Base-by-base conservation (phyloP, 2,329 filamentous ascomycete genomes). In the Aureobasidium pullulans region DNA sequence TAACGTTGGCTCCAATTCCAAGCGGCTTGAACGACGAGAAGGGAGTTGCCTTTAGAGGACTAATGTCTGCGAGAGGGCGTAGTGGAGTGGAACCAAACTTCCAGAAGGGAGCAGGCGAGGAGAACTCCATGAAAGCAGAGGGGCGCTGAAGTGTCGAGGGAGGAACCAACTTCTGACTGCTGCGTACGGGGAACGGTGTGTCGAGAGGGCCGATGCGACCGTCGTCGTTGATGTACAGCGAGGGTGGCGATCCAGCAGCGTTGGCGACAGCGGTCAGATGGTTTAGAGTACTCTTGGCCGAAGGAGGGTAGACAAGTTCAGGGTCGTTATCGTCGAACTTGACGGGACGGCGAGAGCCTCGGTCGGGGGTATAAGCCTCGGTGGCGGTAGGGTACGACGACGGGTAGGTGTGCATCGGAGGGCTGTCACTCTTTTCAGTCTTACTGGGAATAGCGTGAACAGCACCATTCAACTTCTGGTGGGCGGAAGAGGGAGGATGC, bases 51-150 rank as follows among this genome's bases (percentile, higher is more conserved):
- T 73, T 73, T 48, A 73, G 50, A 37, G 71, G 71, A 48, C 70
- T 72, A n/a, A 73, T 65, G 58, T 73, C 71, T 57, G 69, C 71
- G 19, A 59, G 39, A n/a, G 71, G 69, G 50, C 71, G 71, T 62
- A 73, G 74, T 7, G 88, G 76, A 1, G 89, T 89, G 1, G 88
- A 92, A 71, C 85, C 89, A 72, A 89, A 94, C 71, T 89, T 91
- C 90, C 90, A 95, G 72, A 95, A 94, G 0, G 89, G 89, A 1
- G 90, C 90, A 0, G 90, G 90, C 34, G 88, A 91, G 66, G 87
- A 90, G 47, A 90, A 91, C 36, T 89, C 88, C 82, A 93, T 90
- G 71, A 90, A 89, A 68, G 91, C 88, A 68, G 88, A 92, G 9
- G 90, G 90, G 59, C 89, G 80, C 69, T 92, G 88, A 5, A 88